Conservation (phyloP, 768 basidiomycete species). For the Leucocoprinus sp. region DNA sequence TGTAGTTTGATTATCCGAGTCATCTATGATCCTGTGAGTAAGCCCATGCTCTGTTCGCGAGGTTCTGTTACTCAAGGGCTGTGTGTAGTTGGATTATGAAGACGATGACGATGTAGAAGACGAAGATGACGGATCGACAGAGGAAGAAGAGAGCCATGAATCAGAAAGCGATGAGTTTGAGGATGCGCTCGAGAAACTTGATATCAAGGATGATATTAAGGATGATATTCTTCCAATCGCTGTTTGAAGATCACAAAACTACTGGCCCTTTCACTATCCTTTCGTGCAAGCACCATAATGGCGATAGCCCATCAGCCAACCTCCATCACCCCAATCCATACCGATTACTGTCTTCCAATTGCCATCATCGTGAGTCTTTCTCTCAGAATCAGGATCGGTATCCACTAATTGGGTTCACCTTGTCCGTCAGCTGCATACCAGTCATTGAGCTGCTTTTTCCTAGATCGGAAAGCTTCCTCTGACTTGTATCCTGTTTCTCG, state of each 20-base stretch:
- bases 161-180: slow-evolving; percentile 44
- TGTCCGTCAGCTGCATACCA: too few relatives aligned
- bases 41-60: slow-evolving; percentile 9
- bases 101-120: slow-evolving; percentile 55
- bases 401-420: too few relatives aligned
- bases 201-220: slow-evolving; percentile 32
- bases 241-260: slow-evolving; percentile 19
- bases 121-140: slow-evolving; percentile 24
- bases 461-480: too few relatives aligned
- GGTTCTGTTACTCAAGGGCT: slow-evolving; percentile 4
- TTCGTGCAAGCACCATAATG: too few relatives aligned
- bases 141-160: slow-evolving; percentile 26
- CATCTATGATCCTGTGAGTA: slow-evolving; percentile 86
- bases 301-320: too few relatives aligned
- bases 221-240: slow-evolving; percentile 15
- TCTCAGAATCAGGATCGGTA: too few relatives aligned
- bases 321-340: too few relatives aligned
- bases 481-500: too few relatives aligned
- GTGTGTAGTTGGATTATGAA: slow-evolving; percentile 69
- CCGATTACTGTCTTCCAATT: too few relatives aligned
- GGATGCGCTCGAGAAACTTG: slow-evolving; percentile 61
- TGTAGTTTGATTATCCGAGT: slow-evolving; percentile 91
- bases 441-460: too few relatives aligned
- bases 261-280: too few relatives aligned
- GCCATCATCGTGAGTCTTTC: too few relatives aligned